Evolutionary conservation across 805 yeast species (phyloP).

Genomic region (Candida cerambycidarum): DNA sequence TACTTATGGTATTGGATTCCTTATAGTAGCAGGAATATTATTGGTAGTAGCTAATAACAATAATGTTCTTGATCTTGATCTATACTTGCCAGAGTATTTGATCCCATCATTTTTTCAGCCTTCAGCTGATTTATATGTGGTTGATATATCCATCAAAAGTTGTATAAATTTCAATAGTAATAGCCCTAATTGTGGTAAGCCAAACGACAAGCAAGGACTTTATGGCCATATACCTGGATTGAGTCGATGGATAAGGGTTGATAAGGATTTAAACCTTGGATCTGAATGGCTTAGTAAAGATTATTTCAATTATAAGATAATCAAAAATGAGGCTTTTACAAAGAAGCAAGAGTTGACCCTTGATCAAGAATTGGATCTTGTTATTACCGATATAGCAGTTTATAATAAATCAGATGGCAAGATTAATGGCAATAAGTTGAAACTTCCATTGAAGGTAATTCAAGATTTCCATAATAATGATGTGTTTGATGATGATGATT

Average conservation of each 20-base stretch:
- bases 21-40: conserved; percentile 20
- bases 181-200: conserved; percentile 26
- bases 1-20: conserved; percentile 19
- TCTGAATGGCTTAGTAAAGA: conserved; percentile 43
- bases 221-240: conserved; percentile 23
- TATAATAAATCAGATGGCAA: conserved; percentile 33
- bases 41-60: conserved; percentile 41
- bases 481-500: conserved; percentile 29
- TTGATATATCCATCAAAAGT: conserved; percentile 42
- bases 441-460: conserved; percentile 29
- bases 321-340: conserved; percentile 22
- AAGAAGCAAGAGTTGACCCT: conserved; percentile 10
- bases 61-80: conserved; percentile 27
- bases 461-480: conserved; percentile 27
- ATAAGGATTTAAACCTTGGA: conserved; percentile 49
- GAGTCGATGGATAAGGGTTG: conserved; percentile 43
- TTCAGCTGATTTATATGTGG: conserved; percentile 33
- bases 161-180: conserved; percentile 25
- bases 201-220: conserved; percentile 21
- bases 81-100: conserved; percentile 27
- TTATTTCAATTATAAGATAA: conserved; percentile 36
- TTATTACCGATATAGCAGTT: conserved; percentile 42
- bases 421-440: conserved; percentile 36
- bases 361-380: conserved; percentile 20
- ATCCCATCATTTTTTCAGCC: conserved; percentile 44